These are phyloP conservation scores for Lotmaria passim DNA, from an alignment of 208 protist species.

Conservation along the genomic window DNA sequence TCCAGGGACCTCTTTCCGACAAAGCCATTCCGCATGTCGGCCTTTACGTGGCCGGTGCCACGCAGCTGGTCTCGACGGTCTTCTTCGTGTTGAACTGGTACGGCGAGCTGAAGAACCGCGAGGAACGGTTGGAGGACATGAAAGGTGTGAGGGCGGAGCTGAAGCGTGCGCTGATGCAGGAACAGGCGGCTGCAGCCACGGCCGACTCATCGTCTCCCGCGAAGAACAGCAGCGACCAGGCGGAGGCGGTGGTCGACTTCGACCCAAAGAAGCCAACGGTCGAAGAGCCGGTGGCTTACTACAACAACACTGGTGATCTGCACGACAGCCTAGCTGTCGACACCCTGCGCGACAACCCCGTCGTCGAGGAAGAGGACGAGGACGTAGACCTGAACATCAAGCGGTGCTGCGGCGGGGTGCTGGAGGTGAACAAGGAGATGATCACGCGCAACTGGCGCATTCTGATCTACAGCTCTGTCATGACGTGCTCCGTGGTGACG, in stretches of 20 bases:
- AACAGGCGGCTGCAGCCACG: background rate
- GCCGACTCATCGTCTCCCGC: background rate
- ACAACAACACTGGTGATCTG: background rate
- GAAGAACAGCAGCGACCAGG: background rate
- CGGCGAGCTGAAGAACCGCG: conserved; percentile 63
- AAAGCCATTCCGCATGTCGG: conserved; percentile 40
- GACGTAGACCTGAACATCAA: conserved; percentile 7
- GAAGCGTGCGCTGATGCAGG: conserved; percentile 16
- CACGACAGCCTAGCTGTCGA: conserved; percentile 15
- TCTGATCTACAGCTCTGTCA: conserved; percentile 52
- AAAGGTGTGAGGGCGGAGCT: conserved; percentile 29
- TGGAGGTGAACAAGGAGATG: conserved; percentile 78
- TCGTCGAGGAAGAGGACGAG: conserved; percentile 19
- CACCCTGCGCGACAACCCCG: conserved; percentile 12
- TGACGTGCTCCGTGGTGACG: conserved; percentile 48
- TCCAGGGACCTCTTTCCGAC: conserved; percentile 72
- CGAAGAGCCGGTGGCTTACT: conserved; percentile 14
- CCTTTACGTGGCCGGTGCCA: conserved; percentile 53
- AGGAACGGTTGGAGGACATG: conserved; percentile 52
- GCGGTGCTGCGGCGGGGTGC: conserved; percentile 35
- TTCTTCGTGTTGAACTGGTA: conserved; percentile 80
- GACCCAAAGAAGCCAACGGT: conserved; percentile 25
- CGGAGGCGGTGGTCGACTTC: conserved; percentile 2
- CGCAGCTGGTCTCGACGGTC: conserved; percentile 57
- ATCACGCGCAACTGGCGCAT: conserved; percentile 54